Evolutionary conservation across 179 eudicot genomes (phyloP).

Genomic region (Camellia oleifera): DNA sequence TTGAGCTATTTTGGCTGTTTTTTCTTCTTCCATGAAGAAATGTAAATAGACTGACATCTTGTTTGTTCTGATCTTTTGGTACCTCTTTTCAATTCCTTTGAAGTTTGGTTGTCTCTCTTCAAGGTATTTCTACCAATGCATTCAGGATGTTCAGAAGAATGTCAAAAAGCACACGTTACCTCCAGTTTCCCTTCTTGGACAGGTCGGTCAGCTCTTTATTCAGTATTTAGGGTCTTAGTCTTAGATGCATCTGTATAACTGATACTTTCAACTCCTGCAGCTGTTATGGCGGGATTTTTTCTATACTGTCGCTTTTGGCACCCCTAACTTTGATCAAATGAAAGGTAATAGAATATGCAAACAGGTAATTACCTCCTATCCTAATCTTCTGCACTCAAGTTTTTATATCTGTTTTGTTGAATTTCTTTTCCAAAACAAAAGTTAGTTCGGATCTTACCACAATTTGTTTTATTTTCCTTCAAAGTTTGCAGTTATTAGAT

Average conservation of each 20-base stretch:
- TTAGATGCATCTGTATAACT: not conserved
- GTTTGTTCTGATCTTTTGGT: conserved; percentile 12
- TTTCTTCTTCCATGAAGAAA: not conserved
- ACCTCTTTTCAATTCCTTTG: conserved; percentile 20
- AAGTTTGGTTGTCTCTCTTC: conserved; percentile 94
- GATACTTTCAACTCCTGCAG: conserved; percentile 35
- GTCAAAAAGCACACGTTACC: conserved; percentile 69
- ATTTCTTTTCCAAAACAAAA: too few species aligned
- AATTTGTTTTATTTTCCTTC: too few species aligned
- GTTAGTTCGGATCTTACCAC: too few species aligned
- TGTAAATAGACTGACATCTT: not conserved
- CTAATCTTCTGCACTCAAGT: too few species aligned
- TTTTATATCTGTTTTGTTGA: too few species aligned
- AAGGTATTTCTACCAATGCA: conserved; percentile 79
- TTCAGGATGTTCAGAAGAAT: conserved; percentile 53
- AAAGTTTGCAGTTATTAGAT: too few species aligned
- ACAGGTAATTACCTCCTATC: too few species aligned
- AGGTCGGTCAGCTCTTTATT: conserved; percentile 39
- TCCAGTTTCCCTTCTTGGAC: conserved; percentile 96
- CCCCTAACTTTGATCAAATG: too few species aligned
- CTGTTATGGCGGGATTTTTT: conserved; percentile 12
- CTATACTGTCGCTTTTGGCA: too few species aligned
- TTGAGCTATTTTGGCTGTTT: not conserved
- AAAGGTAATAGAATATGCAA: too few species aligned
- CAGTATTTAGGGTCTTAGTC: not conserved